Base-by-base conservation (phyloP, 1,284 basidiomycete genomes). In the Vanrija humicola region DNA sequence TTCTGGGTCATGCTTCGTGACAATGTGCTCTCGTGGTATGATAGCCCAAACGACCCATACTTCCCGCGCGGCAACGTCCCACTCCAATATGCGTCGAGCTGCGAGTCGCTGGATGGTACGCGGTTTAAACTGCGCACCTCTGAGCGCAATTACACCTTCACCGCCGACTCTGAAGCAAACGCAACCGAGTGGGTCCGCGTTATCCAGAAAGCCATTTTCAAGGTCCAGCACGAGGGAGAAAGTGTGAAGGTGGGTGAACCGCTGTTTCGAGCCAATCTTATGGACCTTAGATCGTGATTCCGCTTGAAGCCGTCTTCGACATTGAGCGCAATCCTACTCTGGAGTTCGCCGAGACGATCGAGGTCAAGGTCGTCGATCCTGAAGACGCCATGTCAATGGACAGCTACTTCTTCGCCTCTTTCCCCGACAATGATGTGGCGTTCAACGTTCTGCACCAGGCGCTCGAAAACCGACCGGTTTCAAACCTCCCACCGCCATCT, bases 1-100 rank as follows among this genome's bases (percentile, higher is more conserved):
- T 90, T 90, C 73, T 97, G 94, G 94, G 92, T 95, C 64, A 82
- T 93, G 3, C 80, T 97, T 46, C 92, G 90, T 82, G 93, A 96
- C 64, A 90, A 92, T 67, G 89, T 90, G 0, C 78, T 97, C 38
- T 91, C 89, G 16, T 97, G 94, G 94, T 96, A 90, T 72, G 88
- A 90, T 59, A 90, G 88, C n/a, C 89, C 90, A 44, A 85, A 88
- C 52, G 92, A 98, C 65, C 93, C 92, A 0, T 98, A 97, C 77
- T 98, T 98, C 74, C 90, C 94, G 7, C 89, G 93, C 63, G 95
- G 93, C 21, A 93, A 96, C 55, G 83, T 96, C 34, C 91, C 96
- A 66, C 79, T 98, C 29, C 89, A 93, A 60, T 96, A 97, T 73
- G 89, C 90, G 3, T 87, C 90, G 38, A 85, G 86, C 21, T 92